Conservation (phyloP, 805 yeast species). For the Candida awuae region DNA sequence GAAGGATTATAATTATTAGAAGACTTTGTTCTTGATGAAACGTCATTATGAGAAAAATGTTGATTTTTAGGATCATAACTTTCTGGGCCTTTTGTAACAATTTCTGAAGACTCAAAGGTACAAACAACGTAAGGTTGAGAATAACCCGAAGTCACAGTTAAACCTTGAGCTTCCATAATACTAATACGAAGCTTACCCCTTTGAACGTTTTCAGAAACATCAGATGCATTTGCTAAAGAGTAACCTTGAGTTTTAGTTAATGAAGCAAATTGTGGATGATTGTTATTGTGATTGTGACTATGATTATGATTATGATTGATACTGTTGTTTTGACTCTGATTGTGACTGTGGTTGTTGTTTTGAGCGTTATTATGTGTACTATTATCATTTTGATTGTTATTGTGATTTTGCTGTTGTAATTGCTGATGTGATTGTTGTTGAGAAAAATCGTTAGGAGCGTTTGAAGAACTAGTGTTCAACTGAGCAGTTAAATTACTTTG, state of each 20-base stretch:
- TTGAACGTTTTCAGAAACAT: slow-evolving; percentile 36
- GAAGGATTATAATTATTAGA: slow-evolving; percentile 28
- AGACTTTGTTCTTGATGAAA: slow-evolving; percentile 2
- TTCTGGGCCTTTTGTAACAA: slow-evolving; percentile 74
- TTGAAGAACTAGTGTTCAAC: slow-evolving; percentile 5
- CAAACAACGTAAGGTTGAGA: slow-evolving; percentile 86
- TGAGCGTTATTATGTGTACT: slow-evolving; percentile 1
- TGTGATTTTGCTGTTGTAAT: not conserved
- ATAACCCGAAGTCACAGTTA: slow-evolving; percentile 43
- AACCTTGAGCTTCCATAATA: slow-evolving; percentile 70
- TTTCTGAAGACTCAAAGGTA: slow-evolving; percentile 86
- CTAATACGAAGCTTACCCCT: slow-evolving; percentile 78
- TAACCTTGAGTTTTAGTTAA: slow-evolving; percentile 22
- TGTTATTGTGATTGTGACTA: slow-evolving; percentile 9
- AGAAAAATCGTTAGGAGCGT: too few species aligned
- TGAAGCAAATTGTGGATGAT: slow-evolving; percentile 4
- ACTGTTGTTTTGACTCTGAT: not conserved
- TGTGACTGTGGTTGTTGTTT: slow-evolving; percentile 9
- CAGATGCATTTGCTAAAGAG: slow-evolving; percentile 13
- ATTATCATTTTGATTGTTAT: slow-evolving; percentile 1
- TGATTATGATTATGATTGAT: slow-evolving; percentile 3
- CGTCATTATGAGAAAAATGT: slow-evolving; percentile 13
- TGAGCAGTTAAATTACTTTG: slow-evolving; percentile 18
- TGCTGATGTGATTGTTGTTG: not conserved
- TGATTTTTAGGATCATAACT: slow-evolving; percentile 29